A percentile compares a stretch with the other conserved stretches of the same genome.
These are phyloP conservation scores for Aspergillus ochraceus DNA, from an alignment of 2,329 filamentous ascomycete genomes.

Conservation along the genomic window DNA sequence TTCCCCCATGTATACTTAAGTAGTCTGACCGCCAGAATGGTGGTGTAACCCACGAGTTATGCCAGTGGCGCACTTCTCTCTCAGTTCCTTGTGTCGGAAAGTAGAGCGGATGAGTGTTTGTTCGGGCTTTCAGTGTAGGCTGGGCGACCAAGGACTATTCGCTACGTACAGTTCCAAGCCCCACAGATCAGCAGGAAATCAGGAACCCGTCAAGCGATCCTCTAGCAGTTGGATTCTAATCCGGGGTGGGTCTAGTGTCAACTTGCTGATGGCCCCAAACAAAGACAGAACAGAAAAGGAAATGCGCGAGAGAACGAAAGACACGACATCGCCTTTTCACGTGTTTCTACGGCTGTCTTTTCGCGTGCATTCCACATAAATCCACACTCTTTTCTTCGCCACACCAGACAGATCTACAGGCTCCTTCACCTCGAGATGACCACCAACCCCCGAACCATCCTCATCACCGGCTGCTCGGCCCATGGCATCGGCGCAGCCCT, in stretches of 20 bases:
- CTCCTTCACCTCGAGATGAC: not conserved
- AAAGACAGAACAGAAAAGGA: too few species aligned
- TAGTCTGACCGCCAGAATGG: too few species aligned
- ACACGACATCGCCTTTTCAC: too few species aligned
- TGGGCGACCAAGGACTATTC: too few species aligned
- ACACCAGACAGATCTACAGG: not conserved
- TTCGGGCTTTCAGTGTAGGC: not conserved
- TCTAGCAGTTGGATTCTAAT: not conserved
- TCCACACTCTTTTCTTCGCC: not conserved
- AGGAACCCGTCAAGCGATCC: not conserved
- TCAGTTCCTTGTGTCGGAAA: not conserved
- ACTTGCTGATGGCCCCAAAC: not conserved
- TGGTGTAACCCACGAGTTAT: not conserved
- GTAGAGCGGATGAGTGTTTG: not conserved
- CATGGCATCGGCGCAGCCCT: constrained; percentile 45
- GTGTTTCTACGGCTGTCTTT: not conserved
- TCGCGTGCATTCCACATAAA: not conserved
- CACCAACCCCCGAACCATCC: not conserved
- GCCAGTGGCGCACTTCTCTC: not conserved
- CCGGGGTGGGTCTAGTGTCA: too few species aligned
- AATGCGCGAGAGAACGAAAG: too few species aligned
- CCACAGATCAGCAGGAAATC: too few species aligned
- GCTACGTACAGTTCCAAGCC: too few species aligned
- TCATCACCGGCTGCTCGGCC: constrained; percentile 31
- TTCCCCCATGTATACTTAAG: too few species aligned